Percentiles rank a stretch among this genome's conserved stretches.
Evolutionary conservation across 108 stramenopile species (phyloP).

Genomic region (Nitzschia sp.): DNA sequence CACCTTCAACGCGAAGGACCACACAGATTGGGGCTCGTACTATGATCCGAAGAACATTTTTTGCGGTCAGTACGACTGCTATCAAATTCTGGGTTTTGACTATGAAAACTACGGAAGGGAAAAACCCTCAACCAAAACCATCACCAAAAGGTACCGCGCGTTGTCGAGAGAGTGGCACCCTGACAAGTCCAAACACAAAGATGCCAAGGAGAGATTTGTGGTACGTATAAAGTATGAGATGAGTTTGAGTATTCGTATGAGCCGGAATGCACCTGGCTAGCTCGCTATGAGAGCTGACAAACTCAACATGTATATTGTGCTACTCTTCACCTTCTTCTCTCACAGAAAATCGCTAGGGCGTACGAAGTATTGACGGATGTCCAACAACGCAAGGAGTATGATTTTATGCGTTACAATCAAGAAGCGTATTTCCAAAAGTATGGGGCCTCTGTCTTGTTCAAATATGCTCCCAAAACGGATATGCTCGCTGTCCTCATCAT

Average conservation of each 20-base stretch:
- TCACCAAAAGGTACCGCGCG: slow-evolving; percentile 77
- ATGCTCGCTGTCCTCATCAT: slow-evolving; percentile 59
- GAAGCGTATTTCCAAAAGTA: slow-evolving; percentile 81
- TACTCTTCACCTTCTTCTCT: not conserved
- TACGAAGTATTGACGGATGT: slow-evolving; percentile 77
- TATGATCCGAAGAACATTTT: slow-evolving; percentile 87
- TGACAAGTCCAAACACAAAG: slow-evolving; percentile 78
- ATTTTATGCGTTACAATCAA: slow-evolving; percentile 77
- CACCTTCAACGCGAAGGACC: slow-evolving; percentile 23
- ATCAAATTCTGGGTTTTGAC: slow-evolving; percentile 87
- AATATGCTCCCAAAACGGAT: slow-evolving; percentile 85
- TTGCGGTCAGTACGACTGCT: slow-evolving; percentile 88
- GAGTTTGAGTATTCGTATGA: not conserved
- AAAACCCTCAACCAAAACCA: slow-evolving; percentile 64
- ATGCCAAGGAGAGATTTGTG: slow-evolving; percentile 83
- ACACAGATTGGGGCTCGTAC: slow-evolving; percentile 79
- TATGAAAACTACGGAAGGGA: slow-evolving; percentile 64
- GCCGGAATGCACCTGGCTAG: not conserved
- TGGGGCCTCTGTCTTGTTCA: slow-evolving; percentile 68
- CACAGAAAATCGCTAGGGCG: slow-evolving; percentile 78
- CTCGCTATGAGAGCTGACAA: too few relatives aligned
- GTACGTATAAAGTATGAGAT: slow-evolving; percentile 47
- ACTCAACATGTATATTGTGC: too few relatives aligned
- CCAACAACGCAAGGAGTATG: slow-evolving; percentile 76
- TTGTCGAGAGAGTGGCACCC: slow-evolving; percentile 83